Base-by-base conservation (phyloP, 1,284 basidiomycete genomes). In the Sporisorium scitamineum region DNA sequence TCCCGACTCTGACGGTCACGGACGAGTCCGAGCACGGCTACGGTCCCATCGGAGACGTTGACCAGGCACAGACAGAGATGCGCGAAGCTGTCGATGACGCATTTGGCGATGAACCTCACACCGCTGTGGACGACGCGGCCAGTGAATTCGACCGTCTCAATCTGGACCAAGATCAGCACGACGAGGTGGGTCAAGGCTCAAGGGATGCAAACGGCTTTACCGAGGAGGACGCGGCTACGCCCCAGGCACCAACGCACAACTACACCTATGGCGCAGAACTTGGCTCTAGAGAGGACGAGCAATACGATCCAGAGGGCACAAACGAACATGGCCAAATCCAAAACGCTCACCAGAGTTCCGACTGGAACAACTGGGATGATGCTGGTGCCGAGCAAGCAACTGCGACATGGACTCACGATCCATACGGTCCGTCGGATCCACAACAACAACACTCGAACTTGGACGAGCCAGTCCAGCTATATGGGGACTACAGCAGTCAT, bases 1-100 rank as follows among this genome's bases (percentile, higher is more conserved):
- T 72, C 7, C 74, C 74, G 9, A 62, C 54, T 2, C 45, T 76
- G 24, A 76, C 74, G 20, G 55, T 76, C 42, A 76, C 74, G 1
- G 74, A 76, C 55, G 74, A 72, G 24, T 59, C 63, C 5, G 63
- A 53, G 41, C 60, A 62, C 22, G 54, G 54, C 16, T 59, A 58
- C 24, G 55, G 48, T 20, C 27, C 39, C 1, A 20, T 24, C 3
- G 41, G 10, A 26, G 31, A 58, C 8, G 24, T 24, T 9, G 45
- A 37, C 22, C 31, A 41, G 37, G 26, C 20, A 18, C 55, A 69
- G 14, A 48, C 29, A 6, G 32, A 45, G n/a, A 55, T 54, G 56
- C 51, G 37, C 31, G 41, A 53, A 14, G 54, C 29, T 16, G 32
- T 53, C 1, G 42, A 67, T 16, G 20, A 39, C 18, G 50, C 14